Percentiles rank a stretch among this genome's conserved stretches.
These are phyloP conservation scores for Kwoniella newhampshirensis DNA, from an alignment of 768 basidiomycete genomes.

Conservation along the genomic window DNA sequence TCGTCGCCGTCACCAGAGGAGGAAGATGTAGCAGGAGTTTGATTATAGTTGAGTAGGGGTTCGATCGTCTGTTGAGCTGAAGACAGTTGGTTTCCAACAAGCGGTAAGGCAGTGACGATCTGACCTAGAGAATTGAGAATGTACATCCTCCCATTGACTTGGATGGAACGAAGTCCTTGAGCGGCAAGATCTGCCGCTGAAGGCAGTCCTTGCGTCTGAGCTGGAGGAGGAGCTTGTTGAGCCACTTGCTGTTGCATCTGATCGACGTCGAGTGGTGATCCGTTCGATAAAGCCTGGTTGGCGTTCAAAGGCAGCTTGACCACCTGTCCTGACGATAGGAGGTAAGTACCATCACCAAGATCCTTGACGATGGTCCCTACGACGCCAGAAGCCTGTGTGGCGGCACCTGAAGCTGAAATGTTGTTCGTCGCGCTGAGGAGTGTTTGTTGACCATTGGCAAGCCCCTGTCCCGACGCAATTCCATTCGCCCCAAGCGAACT, in stretches of 20 bases:
- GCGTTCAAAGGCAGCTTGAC: conserved; percentile 11
- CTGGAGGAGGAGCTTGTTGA: too few species aligned
- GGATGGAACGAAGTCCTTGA: neutral
- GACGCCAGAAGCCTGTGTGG: neutral
- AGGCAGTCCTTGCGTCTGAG: neutral
- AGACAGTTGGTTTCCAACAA: too few species aligned
- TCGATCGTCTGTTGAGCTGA: too few species aligned
- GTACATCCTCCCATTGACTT: conserved; percentile 16
- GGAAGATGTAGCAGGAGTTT: too few species aligned
- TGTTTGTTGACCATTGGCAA: too few species aligned
- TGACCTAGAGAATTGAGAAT: conserved; percentile 22
- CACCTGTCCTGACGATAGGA: conserved; percentile 13
- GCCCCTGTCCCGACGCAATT: too few species aligned
- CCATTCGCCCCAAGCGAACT: too few species aligned
- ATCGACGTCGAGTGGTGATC: neutral
- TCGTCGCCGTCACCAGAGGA: neutral
- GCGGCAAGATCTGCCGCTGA: neutral
- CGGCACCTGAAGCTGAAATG: neutral
- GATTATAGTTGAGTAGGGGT: too few species aligned
- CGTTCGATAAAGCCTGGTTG: too few species aligned
- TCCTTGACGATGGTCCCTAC: conserved; percentile 4
- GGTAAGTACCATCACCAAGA: conserved; percentile 12
- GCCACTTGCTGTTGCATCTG: neutral
- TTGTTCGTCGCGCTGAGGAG: too few species aligned
- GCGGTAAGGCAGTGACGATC: conserved; percentile 10